Percentiles rank a stretch among this genome's conserved stretches.
These are phyloP conservation scores for Phragmites australis DNA, from an alignment of 176 grass and related monocot genomes.

Conservation along the genomic window DNA sequence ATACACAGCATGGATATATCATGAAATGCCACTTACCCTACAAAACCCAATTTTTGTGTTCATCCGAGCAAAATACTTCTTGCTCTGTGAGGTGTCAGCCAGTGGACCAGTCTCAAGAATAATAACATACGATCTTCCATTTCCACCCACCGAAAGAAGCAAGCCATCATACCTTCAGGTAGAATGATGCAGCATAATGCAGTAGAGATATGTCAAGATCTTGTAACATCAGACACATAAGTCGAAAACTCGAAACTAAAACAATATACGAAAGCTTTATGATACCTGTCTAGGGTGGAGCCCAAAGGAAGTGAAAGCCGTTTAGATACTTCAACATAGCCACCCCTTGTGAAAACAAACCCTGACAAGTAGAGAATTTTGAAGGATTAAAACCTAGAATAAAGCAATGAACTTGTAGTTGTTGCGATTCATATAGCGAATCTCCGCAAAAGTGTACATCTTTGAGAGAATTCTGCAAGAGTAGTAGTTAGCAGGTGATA, in stretches of 20 bases:
- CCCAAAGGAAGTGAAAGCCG: constrained; percentile 84
- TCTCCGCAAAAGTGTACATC: not conserved
- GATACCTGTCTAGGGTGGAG: constrained; percentile 93
- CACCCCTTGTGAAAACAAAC: constrained; percentile 93
- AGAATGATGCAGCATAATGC: constrained; percentile 19
- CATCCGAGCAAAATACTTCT: constrained; percentile 90
- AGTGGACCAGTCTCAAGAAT: constrained; percentile 96
- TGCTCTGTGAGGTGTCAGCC: constrained; percentile 92
- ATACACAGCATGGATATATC: not conserved
- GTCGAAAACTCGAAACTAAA: constrained; percentile 21
- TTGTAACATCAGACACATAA: constrained; percentile 13
- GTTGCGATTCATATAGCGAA: not conserved
- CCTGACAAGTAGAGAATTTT: constrained; percentile 51
- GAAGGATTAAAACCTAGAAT: not conserved
- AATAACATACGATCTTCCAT: constrained; percentile 93
- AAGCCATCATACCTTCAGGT: constrained; percentile 82
- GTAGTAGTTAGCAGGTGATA: constrained; percentile 1
- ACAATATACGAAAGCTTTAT: constrained; percentile 15
- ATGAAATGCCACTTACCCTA: constrained; percentile 61
- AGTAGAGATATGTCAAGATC: constrained; percentile 5
- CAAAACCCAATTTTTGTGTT: constrained; percentile 97
- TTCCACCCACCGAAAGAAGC: constrained; percentile 90
- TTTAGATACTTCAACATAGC: constrained; percentile 90
- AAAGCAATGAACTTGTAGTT: not conserved
- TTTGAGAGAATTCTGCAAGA: not conserved